Evolutionary conservation across 306 rosid species (phyloP).

Genomic region (Prosopis cineraria): DNA sequence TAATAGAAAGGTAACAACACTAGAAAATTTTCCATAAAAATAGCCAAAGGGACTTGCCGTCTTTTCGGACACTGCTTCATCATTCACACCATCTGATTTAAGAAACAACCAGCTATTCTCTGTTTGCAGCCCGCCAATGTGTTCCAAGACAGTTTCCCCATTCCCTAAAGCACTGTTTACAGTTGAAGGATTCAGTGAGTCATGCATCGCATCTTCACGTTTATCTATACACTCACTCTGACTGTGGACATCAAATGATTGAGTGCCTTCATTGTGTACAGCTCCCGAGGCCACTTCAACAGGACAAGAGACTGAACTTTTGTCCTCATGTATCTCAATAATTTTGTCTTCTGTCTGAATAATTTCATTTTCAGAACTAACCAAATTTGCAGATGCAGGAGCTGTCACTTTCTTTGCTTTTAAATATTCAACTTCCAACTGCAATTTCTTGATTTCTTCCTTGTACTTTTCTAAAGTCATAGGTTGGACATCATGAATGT

Average conservation of each 20-base stretch:
- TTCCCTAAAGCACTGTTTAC: constrained; percentile 39
- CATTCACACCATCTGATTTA: constrained; percentile 46
- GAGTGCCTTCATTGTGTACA: constrained; percentile 48
- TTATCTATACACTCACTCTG: constrained; percentile 43
- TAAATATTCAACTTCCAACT: constrained; percentile 69
- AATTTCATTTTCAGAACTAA: constrained; percentile 47
- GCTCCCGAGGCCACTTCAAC: constrained; percentile 42
- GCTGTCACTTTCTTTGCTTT: constrained; percentile 47
- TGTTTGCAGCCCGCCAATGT: constrained; percentile 44
- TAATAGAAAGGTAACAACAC: constrained; percentile 13
- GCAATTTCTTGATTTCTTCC: constrained; percentile 81
- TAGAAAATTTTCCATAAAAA: constrained; percentile 25
- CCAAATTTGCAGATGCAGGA: constrained; percentile 44
- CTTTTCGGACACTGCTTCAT: constrained; percentile 59
- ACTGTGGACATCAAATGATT: constrained; percentile 41
- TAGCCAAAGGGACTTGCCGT: constrained; percentile 52
- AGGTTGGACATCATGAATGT: constrained; percentile 53
- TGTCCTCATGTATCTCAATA: constrained; percentile 80
- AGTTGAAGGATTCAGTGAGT: constrained; percentile 40
- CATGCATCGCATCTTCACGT: constrained; percentile 51
- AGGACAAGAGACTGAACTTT: constrained; percentile 43
- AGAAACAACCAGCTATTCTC: constrained; percentile 42
- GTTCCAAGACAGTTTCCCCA: constrained; percentile 43
- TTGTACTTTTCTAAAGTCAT: constrained; percentile 62
- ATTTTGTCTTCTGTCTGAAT: constrained; percentile 59